A percentile compares a stretch with the other conserved stretches of the same genome.
phyloP scores from a whole-genome alignment of 306 rosid species.

The Cicer chorassanicum region DNA sequence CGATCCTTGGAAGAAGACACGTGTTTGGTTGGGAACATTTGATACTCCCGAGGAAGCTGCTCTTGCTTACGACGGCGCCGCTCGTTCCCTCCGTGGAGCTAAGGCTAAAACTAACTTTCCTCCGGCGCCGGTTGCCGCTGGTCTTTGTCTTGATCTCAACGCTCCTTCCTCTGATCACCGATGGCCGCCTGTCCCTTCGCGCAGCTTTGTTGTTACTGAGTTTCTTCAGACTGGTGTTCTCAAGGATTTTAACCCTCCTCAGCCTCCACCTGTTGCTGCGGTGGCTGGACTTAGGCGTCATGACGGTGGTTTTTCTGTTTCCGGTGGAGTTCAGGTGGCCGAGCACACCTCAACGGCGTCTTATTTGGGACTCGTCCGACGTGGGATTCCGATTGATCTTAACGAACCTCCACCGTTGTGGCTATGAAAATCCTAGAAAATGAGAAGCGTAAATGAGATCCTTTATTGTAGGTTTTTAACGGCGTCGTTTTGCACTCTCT shows the following conservation, averaged over 20 bases:
- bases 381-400: conserved; percentile 84
- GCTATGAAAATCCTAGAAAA: conserved; percentile 50
- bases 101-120: conserved; percentile 95
- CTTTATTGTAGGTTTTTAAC: not conserved
- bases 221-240: conserved; percentile 57
- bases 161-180: conserved; percentile 49
- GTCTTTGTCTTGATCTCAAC: conserved; percentile 72
- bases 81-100: conserved; percentile 85
- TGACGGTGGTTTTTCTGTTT: too few species aligned
- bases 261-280: too few species aligned
- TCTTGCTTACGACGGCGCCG: conserved; percentile 95
- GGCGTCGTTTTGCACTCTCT: conserved; percentile 29
- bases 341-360: conserved; percentile 50
- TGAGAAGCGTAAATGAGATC: not conserved
- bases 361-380: conserved; percentile 68
- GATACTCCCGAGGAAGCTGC: conserved; percentile 98
- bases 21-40: conserved; percentile 96
- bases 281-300: too few species aligned
- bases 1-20: conserved; percentile 95
- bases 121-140: conserved; percentile 47
- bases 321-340: too few species aligned
- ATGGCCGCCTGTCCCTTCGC: conserved; percentile 54
- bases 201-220: conserved; percentile 61
- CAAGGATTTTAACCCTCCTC: too few species aligned
- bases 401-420: conserved; percentile 96